Base-by-base conservation (phyloP, 352 stramenopile species). In the Phytophthora agathidicida region DNA sequence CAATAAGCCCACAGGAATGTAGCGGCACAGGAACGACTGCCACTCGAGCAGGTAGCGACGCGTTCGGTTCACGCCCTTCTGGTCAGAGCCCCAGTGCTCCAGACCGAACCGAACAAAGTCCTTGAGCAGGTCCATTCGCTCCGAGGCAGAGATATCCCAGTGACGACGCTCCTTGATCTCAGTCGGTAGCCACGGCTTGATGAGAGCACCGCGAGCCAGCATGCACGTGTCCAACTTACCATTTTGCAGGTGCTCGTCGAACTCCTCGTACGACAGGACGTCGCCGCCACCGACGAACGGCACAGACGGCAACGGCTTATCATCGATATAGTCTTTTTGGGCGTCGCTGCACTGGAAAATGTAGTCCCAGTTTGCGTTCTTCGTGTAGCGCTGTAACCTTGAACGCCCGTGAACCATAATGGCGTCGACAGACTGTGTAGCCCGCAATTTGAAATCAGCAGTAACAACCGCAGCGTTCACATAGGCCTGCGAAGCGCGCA, bases 121-220 rank as follows among this genome's bases (percentile, higher is more conserved):
- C 61, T 98, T 97, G 19, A 99, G 74, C 56, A 99, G 93, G 48
- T 99, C 97, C 7, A 99, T 69, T 5, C 98, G 79, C 64, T 99
- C 97, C 2, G 84, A 90, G 4, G 97, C 84, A 14, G 92, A 98
- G 51, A 99, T 99, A 75, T 99, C 97, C 77, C 77, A 98, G 71
- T 99, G 86, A 19, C 96, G 80, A 23, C 94, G 79, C 73, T 99
- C 97, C 71, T 99, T 99, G 53, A 99, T 99, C 74, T 99, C 98
- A 0, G 83, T 99, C 5, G 94, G 95, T 30, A 99, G 77, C 98
- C 98, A 99, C 22, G 98, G 98, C 80, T 99, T 99, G 75, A 99
- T 99, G 14, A 99, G 86, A 5, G 97, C 97, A 44, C 97, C 93
- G 23, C 93, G 88, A 2, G 77, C 90, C 42, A 97, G 59, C 89